A percentile compares a stretch with the other conserved stretches of the same genome.
These are phyloP conservation scores for Fusarium annulatum DNA, from an alignment of 2,329 filamentous ascomycete species.

Conservation along the genomic window DNA sequence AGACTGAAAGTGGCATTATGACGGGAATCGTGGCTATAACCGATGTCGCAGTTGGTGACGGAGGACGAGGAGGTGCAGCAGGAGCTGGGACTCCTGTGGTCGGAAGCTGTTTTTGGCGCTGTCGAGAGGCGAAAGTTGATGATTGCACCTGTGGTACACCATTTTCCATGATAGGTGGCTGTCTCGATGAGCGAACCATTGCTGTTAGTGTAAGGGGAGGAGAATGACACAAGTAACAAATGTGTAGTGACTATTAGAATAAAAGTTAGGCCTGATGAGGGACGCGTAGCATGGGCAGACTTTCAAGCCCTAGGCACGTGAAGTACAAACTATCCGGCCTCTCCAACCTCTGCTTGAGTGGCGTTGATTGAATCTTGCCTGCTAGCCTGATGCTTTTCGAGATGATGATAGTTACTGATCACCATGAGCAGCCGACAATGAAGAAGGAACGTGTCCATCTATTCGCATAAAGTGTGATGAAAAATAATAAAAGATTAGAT, in stretches of 20 bases:
- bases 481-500: no score
- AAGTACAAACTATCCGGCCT: no score
- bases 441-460: rapidly evolving
- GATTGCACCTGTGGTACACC: not conserved
- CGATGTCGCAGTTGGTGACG: no score
- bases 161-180: no score
- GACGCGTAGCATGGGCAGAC: not conserved
- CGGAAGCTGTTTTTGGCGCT: not conserved
- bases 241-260: not conserved
- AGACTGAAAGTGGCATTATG: rapidly evolving
- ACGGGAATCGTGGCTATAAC: not conserved
- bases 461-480: rapidly evolving
- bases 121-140: not conserved
- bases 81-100: rapidly evolving
- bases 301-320: not conserved
- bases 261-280: not conserved
- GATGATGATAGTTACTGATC: no score
- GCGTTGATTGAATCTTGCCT: not conserved
- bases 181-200: not conserved
- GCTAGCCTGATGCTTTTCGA: not conserved
- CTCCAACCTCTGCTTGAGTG: not conserved
- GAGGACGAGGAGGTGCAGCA: not conserved
- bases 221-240: no score
- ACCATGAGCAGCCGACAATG: no score
- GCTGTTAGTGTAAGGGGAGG: no score